These are phyloP conservation scores for Stygiomarasmius scandens DNA, from an alignment of 1,284 basidiomycete genomes.

Conservation along the genomic window DNA sequence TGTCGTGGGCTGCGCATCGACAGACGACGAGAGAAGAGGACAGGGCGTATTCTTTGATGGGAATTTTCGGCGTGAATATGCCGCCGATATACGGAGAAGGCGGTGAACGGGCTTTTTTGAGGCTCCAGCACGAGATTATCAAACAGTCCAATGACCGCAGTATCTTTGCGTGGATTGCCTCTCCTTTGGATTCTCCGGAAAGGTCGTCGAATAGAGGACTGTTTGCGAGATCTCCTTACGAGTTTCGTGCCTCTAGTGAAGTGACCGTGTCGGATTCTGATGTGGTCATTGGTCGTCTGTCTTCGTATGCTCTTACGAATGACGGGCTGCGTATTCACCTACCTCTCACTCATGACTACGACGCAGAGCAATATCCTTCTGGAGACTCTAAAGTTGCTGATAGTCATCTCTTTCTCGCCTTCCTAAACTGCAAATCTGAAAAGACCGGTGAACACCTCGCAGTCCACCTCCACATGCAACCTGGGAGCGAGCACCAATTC, in stretches of 20 bases:
- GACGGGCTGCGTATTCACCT: background rate
- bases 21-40: background rate
- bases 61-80: background rate
- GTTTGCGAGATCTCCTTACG: background rate
- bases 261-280: background rate
- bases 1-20: background rate
- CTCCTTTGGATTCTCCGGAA: background rate
- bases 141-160: background rate
- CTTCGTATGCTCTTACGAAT: background rate
- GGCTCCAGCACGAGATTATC: conserved; percentile 4
- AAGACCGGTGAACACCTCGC: background rate
- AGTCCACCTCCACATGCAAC: background rate
- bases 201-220: background rate
- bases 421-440: background rate
- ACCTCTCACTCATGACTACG: background rate
- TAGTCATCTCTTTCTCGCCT: background rate
- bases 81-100: conserved; percentile 1
- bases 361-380: too few relatives aligned
- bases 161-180: background rate
- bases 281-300: background rate
- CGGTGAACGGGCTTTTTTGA: background rate
- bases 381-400: too few relatives aligned
- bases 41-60: background rate
- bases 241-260: background rate
- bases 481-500: background rate